Evolutionary conservation across 2,329 filamentous ascomycete species (phyloP).

Genomic region (Curvularia sp.): DNA sequence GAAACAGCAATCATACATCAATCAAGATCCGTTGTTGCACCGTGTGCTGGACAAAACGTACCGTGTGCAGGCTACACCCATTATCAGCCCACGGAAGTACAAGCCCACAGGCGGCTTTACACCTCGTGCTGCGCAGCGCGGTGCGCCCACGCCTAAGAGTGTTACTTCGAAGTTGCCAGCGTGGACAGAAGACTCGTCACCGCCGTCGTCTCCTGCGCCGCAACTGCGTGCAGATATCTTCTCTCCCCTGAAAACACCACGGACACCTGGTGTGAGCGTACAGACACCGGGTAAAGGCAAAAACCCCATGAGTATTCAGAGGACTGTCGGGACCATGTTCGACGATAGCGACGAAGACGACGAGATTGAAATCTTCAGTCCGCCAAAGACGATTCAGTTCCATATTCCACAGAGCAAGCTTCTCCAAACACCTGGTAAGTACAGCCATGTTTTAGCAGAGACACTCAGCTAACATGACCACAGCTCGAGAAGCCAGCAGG

Average conservation of each 20-base stretch:
- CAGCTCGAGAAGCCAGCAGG: conserved; percentile 79
- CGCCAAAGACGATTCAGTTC: conserved; percentile 92
- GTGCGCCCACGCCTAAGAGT: conserved; percentile 33
- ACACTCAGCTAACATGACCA: conserved; percentile 9
- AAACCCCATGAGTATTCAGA: conserved; percentile 59
- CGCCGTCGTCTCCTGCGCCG: conserved; percentile 69
- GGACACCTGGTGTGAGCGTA: conserved; percentile 85
- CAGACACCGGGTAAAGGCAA: conserved; percentile 67
- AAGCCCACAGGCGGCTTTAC: conserved; percentile 50
- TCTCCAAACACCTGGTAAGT: conserved; percentile 77
- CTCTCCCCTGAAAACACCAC: conserved; percentile 69
- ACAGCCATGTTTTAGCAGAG: rapidly evolving
- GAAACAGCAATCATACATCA: conserved; percentile 40
- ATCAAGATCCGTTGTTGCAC: conserved; percentile 82
- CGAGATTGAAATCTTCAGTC: conserved; percentile 68
- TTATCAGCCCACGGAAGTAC: conserved; percentile 66
- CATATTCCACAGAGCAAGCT: conserved; percentile 77
- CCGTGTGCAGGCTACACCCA: conserved; percentile 88
- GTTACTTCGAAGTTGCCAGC: conserved; percentile 31
- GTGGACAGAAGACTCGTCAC: conserved; percentile 55
- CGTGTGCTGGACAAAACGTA: conserved; percentile 95
- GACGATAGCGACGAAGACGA: conserved; percentile 74
- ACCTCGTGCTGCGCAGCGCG: conserved; percentile 46
- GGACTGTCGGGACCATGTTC: conserved; percentile 58
- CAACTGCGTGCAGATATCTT: conserved; percentile 87